Conservation (phyloP, 345 rosid genomes). For the Citrus sinensis region DNA sequence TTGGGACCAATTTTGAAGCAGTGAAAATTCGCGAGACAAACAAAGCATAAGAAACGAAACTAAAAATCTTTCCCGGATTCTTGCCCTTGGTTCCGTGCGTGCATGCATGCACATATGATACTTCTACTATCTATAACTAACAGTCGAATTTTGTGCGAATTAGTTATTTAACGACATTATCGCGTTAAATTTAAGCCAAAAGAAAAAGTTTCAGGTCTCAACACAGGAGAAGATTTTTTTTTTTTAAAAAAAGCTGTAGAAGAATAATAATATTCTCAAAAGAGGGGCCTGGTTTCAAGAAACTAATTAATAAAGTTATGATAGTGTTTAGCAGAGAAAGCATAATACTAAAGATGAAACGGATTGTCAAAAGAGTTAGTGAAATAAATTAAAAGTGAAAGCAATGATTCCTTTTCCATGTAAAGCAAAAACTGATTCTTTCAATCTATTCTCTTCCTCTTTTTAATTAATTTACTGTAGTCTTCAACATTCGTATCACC, state of each 20-base stretch:
- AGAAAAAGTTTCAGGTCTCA: too few relatives aligned
- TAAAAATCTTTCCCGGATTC: background rate
- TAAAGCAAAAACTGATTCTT: constrained; percentile 31
- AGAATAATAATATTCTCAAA: constrained; percentile 10
- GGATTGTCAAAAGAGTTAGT: background rate
- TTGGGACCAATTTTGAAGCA: constrained; percentile 8
- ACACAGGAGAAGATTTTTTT: background rate
- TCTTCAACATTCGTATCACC: constrained; percentile 53
- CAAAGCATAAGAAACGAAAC: background rate
- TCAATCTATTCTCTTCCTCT: constrained; percentile 20
- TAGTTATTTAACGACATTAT: constrained; percentile 13
- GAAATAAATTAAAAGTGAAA: constrained; percentile 5
- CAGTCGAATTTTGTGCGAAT: background rate
- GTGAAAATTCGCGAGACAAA: background rate
- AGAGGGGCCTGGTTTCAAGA: background rate
- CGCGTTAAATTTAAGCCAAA: constrained; percentile 26
- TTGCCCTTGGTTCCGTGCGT: constrained; percentile 1
- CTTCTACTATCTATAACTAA: background rate
- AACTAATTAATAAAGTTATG: background rate
- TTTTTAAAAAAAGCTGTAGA: background rate
- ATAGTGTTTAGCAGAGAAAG: background rate
- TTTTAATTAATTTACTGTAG: constrained; percentile 15
- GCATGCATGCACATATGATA: background rate
- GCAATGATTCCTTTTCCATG: constrained; percentile 21
- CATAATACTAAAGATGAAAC: constrained; percentile 2